These are phyloP conservation scores for Curvularia eragrostidis DNA, from an alignment of 2,329 filamentous ascomycete species.

Conservation along the genomic window DNA sequence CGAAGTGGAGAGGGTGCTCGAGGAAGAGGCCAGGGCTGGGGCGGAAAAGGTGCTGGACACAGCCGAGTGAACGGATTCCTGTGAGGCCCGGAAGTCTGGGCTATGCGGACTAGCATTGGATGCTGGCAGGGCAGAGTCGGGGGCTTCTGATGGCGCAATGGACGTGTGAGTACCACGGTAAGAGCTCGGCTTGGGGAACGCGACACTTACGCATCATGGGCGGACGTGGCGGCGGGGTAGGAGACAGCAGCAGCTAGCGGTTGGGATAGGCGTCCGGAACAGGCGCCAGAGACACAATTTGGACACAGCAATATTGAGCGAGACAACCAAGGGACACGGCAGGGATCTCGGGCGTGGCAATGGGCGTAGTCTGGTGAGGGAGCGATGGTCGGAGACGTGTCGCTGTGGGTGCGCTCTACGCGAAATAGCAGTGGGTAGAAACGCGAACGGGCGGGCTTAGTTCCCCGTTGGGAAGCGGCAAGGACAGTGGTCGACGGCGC, in stretches of 20 bases:
- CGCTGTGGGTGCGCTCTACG: slow-evolving; percentile 18
- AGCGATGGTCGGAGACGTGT: slow-evolving; percentile 18
- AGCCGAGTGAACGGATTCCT: slow-evolving; percentile 44
- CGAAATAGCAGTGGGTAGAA: slow-evolving; percentile 18
- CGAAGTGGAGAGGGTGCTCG: slow-evolving; percentile 44
- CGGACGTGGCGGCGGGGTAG: slow-evolving; percentile 26
- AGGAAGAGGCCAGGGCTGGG: slow-evolving; percentile 41
- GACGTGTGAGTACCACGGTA: slow-evolving; percentile 26
- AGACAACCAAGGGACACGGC: neutral
- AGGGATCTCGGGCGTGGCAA: slow-evolving; percentile 4
- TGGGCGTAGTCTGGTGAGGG: slow-evolving; percentile 3
- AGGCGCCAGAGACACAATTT: slow-evolving; percentile 6
- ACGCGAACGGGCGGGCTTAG: slow-evolving; percentile 29
- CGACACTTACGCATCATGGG: slow-evolving; percentile 29
- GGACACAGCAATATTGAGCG: neutral
- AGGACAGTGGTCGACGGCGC: slow-evolving; percentile 13
- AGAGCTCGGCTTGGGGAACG: slow-evolving; percentile 20
- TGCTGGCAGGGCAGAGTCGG: slow-evolving; percentile 20
- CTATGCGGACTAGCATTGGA: slow-evolving; percentile 18
- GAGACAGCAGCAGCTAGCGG: slow-evolving; percentile 17
- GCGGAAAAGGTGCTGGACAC: slow-evolving; percentile 45
- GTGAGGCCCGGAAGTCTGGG: slow-evolving; percentile 34
- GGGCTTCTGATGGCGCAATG: slow-evolving; percentile 28
- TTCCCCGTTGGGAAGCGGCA: slow-evolving; percentile 2
- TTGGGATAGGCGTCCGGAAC: slow-evolving; percentile 9